phyloP scores from a whole-genome alignment of 305 asterid species.

The Rubia balearica region DNA sequence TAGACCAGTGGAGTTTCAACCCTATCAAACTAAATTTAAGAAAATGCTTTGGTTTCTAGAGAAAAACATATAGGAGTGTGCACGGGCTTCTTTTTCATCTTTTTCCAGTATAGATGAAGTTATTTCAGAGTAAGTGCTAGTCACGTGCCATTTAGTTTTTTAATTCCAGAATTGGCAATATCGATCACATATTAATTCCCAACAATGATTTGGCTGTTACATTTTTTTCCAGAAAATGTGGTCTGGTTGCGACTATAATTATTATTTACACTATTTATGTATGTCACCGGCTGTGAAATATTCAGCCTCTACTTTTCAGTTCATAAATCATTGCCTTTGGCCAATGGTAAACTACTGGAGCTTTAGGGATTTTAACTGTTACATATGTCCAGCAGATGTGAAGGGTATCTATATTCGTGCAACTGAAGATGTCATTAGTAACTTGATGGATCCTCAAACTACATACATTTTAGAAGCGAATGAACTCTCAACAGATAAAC shows the following conservation, averaged over 20 bases:
- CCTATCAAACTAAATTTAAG: background rate
- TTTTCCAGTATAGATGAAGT: background rate
- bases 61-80: background rate
- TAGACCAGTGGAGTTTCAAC: background rate
- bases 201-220: too few species aligned
- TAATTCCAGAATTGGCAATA: background rate
- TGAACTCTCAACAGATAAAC: constrained; percentile 37
- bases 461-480: constrained; percentile 62
- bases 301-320: background rate
- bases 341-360: background rate
- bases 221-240: background rate
- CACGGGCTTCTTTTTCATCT: background rate
- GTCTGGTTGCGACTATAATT: background rate
- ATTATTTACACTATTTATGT: too few species aligned
- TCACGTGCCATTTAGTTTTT: background rate
- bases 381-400: constrained; percentile 38
- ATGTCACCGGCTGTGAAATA: background rate
- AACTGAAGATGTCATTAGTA: constrained; percentile 46
- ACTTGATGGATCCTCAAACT: constrained; percentile 62
- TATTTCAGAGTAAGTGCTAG: background rate
- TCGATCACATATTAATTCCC: too few species aligned
- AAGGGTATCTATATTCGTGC: constrained; percentile 51
- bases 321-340: background rate
- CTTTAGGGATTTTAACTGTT: constrained; percentile 18
- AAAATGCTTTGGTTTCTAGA: background rate